Evolutionary conservation across 441 rosid genomes (phyloP).

Genomic region (Adansonia gregorii): DNA sequence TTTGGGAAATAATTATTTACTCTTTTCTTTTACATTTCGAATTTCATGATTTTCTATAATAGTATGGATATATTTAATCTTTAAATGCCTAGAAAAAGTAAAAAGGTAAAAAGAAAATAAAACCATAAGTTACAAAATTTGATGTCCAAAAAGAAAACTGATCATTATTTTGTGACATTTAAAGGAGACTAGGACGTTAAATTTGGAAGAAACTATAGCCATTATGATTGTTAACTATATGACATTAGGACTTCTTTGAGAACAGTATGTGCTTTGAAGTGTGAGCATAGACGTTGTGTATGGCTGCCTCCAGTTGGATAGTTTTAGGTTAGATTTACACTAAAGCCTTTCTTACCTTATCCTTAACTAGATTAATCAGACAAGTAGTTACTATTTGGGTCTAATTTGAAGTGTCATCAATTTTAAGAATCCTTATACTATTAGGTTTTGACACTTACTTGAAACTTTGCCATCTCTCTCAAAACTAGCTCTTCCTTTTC

Average conservation of each 20-base stretch:
- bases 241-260: neutral
- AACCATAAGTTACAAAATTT: neutral
- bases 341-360: neutral
- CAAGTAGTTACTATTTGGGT: neutral
- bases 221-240: conserved; percentile 1
- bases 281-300: conserved; percentile 8
- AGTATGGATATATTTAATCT: conserved; percentile 10
- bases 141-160: neutral
- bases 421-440: neutral
- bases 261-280: neutral
- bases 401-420: neutral
- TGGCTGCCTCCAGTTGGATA: neutral
- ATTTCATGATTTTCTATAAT: conserved; percentile 12
- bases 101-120: neutral
- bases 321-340: neutral
- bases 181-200: neutral
- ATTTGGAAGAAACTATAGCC: neutral
- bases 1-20: neutral
- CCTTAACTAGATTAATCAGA: neutral
- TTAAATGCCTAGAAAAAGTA: neutral
- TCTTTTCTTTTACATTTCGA: neutral
- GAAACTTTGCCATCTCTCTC: neutral
- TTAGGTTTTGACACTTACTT: conserved; percentile 1
- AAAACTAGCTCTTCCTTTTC: neutral
- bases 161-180: neutral